Evolutionary conservation across 164 flowering plant species (phyloP), one percentile per base, ranked within the genome.

Genomic region (Piper longum): DNA sequence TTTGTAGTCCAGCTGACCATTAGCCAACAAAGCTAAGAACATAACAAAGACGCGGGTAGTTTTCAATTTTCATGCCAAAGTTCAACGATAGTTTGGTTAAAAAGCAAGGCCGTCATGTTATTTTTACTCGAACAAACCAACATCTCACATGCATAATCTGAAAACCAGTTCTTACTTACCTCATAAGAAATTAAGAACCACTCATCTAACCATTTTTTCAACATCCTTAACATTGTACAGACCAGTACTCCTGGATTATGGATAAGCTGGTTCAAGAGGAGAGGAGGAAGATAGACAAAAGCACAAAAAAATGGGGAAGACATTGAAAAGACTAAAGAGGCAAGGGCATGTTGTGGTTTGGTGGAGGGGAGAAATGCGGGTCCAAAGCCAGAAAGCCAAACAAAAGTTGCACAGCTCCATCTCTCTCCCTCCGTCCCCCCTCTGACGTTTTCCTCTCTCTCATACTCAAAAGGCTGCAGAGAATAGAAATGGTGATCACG

Each of bases 401-500:
- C 7, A 12, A 48, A 48, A 48, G 14, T 48, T 48, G 52, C 52
- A 48, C 52, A 5, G 3, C 52, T 0, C 11, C 14, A 12, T 5
- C 52, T 48, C 48, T 44, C 2, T 44, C 48, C 11, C 48, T 44
- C 48, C 14, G 14, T 0, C 52, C 14, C 36, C 52, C 2, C 12
- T 48, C 52, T 48, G 52, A 48, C 52, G 8, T 48, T 13, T 57
- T 14, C 43, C 59, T 68, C 66, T 8, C 57, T 26, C 36, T 26
- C 36, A 26, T 26, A 26, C 2, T 19, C 17, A 52, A 69, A 45
- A 64, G 64, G 76, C 76, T 76, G 76, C 66, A 68, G 59, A 61
- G 72, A 66, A 68, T 58, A 58, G 72, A 71, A 73, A 71, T 73
- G 67, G 73, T 71, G 71, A 73, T 59, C 67, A 69, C 67, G 67